These are phyloP conservation scores for Dissophora globulifera DNA, from an alignment of 192 early-diverging fungal species.

Conservation along the genomic window DNA sequence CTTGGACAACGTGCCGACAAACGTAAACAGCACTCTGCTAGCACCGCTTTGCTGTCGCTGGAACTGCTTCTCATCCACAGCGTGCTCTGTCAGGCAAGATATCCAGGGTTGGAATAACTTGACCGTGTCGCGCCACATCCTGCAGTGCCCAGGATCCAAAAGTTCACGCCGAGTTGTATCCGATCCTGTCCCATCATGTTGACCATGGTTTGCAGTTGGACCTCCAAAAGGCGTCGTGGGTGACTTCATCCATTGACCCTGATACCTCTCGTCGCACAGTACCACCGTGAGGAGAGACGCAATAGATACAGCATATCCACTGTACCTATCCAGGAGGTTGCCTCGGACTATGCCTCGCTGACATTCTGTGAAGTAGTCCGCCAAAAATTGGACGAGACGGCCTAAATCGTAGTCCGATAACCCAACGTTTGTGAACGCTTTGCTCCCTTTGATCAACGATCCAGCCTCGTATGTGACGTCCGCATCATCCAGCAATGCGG, in stretches of 20 bases:
- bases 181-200: background rate
- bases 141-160: conserved; percentile 4
- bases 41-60: conserved; percentile 47
- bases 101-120: conserved; percentile 40
- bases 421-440: conserved; percentile 5
- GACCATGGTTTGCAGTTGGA: background rate
- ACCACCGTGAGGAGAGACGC: conserved; percentile 38
- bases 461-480: conserved; percentile 1
- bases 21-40: conserved; percentile 37
- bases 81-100: conserved; percentile 33
- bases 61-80: conserved; percentile 31
- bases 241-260: conserved; percentile 21
- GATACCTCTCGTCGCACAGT: conserved; percentile 41
- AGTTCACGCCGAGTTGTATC: background rate
- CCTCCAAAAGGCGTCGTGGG: too few species aligned
- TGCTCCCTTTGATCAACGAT: background rate
- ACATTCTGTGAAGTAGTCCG: conserved; percentile 24
- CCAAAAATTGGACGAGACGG: conserved; percentile 31
- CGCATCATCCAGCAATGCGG: conserved; percentile 34
- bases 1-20: conserved; percentile 44
- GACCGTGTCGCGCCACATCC: conserved; percentile 40
- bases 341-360: conserved; percentile 26
- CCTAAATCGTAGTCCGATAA: conserved; percentile 38
- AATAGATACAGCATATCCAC: conserved; percentile 38
- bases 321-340: conserved; percentile 43